Conservation (phyloP, 495 filamentous ascomycete species). For the Geoglossum glabrum region DNA sequence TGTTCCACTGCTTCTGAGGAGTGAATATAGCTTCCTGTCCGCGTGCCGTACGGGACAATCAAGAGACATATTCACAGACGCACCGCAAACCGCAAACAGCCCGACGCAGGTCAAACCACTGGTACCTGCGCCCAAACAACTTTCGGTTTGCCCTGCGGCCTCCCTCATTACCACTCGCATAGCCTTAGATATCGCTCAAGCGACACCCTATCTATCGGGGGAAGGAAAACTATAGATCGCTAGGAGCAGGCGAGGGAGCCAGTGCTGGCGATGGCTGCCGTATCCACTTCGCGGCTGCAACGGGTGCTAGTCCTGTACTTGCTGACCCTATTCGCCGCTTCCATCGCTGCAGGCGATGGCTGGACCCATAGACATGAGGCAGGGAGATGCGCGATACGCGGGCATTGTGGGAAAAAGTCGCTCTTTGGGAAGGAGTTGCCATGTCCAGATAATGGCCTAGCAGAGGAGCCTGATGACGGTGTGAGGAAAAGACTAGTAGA, state of each 20-base stretch:
- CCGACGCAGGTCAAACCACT: not conserved
- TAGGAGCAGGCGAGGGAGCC: not conserved
- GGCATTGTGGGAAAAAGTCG: constrained; percentile 73
- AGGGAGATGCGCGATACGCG: constrained; percentile 79
- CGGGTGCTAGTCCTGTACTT: not conserved
- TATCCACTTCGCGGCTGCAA: not conserved
- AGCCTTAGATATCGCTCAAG: not conserved
- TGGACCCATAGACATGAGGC: constrained; percentile 54
- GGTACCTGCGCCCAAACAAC: not conserved
- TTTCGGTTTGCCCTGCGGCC: not conserved
- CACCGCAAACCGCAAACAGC: not conserved
- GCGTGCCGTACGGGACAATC: not conserved
- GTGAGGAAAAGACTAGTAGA: constrained; percentile 58
- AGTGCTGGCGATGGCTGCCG: not conserved
- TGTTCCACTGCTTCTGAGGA: not conserved
- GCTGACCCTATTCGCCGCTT: not conserved
- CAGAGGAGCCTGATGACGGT: constrained; percentile 45
- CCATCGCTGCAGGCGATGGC: constrained; percentile 6
- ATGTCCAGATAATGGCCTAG: constrained; percentile 80
- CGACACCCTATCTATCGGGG: not conserved
- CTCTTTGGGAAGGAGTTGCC: constrained; percentile 76
- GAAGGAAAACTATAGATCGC: not conserved
- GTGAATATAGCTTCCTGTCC: not conserved
- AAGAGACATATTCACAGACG: not conserved
- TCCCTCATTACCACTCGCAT: not conserved